Base-by-base conservation (phyloP, 768 basidiomycete genomes). In the Porphyrellus cyaneotinctus region DNA sequence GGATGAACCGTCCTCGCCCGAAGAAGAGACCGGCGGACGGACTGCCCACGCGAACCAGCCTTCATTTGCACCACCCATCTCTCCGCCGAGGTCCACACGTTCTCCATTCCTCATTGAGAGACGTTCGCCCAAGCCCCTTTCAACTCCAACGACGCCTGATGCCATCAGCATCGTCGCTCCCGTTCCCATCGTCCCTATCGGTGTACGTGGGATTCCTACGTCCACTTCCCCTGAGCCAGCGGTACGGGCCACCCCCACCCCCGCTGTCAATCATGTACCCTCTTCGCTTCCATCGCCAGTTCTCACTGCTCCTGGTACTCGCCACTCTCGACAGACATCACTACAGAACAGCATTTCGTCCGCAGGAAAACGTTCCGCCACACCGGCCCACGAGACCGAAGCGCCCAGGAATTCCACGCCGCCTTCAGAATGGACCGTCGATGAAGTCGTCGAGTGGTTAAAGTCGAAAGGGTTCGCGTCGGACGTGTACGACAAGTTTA, bases 381-480 rank as follows among this genome's bases (percentile, higher is more conserved):
- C 28, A 31, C 50, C 54, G 1, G 31, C 60, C 38, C 51, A 65
- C 48, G 62, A 64, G 56, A 31, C 51, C 11, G 65, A 60, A 5
- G 36, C 32, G 3, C 51, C 44, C n/a, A 69, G 58, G 45, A 76
- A 73, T 47, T 70, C 70, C 28, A n/a, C n/a, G n/a, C n/a, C n/a
- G n/a, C 64, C 64, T 1, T 77, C 78, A 0, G 87, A 89, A 50
- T 99, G 97, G 97, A 76, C 72, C 1, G 82, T 97, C 0, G 88
- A 90, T 0, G 86, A 97, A 36, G 97, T 99, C 7, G 76, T 93
- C 2, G 86, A 86, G 0, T 99, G 97, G 97, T 72, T 92, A 24
- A 83, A 80, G 64, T 72, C 71, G 31, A 91, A 88, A 72, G 90
- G 90, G 2, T 97, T 98, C 51, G 93, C 93, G 57, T 76, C 85